These are phyloP conservation scores for Amphicarpaea edgeworthii DNA, from an alignment of 306 rosid species.

Conservation along the genomic window DNA sequence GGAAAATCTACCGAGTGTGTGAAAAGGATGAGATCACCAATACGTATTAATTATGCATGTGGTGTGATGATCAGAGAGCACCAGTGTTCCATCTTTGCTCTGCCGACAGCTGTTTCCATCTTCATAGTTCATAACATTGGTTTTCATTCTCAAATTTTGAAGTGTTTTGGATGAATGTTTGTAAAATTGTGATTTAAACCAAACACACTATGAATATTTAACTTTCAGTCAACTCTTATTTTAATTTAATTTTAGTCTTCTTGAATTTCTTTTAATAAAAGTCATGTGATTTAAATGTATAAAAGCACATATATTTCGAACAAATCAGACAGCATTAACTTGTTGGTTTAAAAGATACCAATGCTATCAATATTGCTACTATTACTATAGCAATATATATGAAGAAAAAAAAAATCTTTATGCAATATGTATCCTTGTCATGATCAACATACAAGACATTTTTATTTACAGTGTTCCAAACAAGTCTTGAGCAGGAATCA, in stretches of 20 bases:
- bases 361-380: not conserved
- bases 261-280: too few relatives aligned
- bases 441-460: not conserved
- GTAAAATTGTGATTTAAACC: too few relatives aligned
- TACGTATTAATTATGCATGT: conserved; percentile 4
- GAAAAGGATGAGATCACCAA: conserved; percentile 32
- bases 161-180: too few relatives aligned
- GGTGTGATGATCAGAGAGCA: conserved; percentile 43
- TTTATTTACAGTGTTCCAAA: not conserved
- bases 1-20: not conserved
- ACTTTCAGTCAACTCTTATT: too few relatives aligned
- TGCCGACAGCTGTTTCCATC: conserved; percentile 50
- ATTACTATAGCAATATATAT: not conserved
- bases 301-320: not conserved
- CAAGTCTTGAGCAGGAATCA: conserved; percentile 6
- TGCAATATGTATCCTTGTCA: not conserved
- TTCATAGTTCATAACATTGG: conserved; percentile 5
- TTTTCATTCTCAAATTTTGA: not conserved
- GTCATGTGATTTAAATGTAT: too few relatives aligned
- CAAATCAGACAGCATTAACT: not conserved
- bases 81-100: conserved; percentile 40
- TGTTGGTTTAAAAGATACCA: not conserved
- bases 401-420: not conserved
- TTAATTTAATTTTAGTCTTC: not conserved
- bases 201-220: too few relatives aligned